These are phyloP conservation scores for Penicillium crustosum DNA, from an alignment of 2,329 filamentous ascomycete genomes.

Conservation along the genomic window DNA sequence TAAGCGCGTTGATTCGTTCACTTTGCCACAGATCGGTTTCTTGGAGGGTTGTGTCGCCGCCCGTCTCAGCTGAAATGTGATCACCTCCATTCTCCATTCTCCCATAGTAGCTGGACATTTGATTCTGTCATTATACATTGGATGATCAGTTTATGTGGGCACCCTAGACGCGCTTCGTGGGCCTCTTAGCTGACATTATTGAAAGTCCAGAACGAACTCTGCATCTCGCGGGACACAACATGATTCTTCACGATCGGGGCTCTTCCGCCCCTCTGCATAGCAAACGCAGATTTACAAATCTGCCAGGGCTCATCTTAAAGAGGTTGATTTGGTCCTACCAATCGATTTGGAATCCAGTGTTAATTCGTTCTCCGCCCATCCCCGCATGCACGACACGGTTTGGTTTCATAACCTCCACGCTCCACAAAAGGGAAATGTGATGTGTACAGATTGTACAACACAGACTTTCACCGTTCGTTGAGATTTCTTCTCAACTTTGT, in stretches of 20 bases:
- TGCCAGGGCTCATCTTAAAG: constrained; percentile 1
- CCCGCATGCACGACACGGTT: constrained; percentile 6
- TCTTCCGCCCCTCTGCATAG: neutral
- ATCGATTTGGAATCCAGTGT: neutral
- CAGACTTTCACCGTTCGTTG: neutral
- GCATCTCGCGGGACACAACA: constrained; percentile 2
- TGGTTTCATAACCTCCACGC: neutral
- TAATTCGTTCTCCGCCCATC: constrained; percentile 1
- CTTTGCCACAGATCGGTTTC: neutral
- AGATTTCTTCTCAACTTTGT: neutral
- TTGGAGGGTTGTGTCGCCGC: neutral
- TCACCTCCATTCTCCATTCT: constrained; percentile 7
- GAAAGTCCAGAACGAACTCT: neutral
- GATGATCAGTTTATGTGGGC: neutral
- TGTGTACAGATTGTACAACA: constrained; percentile 3
- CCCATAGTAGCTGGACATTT: neutral
- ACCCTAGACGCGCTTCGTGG: neutral
- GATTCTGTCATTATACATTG: neutral
- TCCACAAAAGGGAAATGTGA: constrained; percentile 4
- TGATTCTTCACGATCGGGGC: constrained; percentile 2
- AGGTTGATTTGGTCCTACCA: neutral
- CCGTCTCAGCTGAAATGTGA: constrained; percentile 4
- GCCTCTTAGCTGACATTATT: neutral
- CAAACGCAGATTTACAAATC: neutral
- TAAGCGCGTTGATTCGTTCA: neutral